Percentiles rank a stretch among this genome's conserved stretches.
These are phyloP conservation scores for Fraxinus excelsior DNA, from an alignment of 257 asterid species.

Conservation along the genomic window DNA sequence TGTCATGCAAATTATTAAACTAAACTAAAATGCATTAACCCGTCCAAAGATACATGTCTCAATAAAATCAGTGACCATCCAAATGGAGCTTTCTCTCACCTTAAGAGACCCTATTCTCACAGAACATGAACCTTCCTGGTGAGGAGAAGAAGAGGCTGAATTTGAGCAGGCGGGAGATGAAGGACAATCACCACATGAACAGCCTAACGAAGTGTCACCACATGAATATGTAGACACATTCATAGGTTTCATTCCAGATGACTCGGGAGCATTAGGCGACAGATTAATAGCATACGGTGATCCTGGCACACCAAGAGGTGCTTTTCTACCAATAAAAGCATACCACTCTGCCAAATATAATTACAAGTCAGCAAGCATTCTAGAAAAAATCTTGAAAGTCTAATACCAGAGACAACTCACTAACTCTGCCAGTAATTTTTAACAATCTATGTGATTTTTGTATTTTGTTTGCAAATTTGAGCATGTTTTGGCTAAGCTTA, in stretches of 20 bases:
- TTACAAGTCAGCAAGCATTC: constrained; percentile 29
- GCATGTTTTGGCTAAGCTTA: background rate
- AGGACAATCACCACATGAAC: constrained; percentile 99
- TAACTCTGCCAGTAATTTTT: background rate
- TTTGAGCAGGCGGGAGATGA: constrained; percentile 66
- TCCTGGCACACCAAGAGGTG: constrained; percentile 76
- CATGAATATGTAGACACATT: constrained; percentile 83
- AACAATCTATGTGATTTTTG: background rate
- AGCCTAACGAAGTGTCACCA: constrained; percentile 87
- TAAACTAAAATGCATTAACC: background rate
- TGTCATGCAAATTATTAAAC: background rate
- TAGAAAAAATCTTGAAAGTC: background rate
- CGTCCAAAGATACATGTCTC: background rate
- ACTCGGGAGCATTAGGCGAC: constrained; percentile 61
- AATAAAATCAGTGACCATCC: constrained; percentile 11
- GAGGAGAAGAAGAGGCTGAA: constrained; percentile 70
- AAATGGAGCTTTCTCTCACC: constrained; percentile 47
- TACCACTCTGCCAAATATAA: constrained; percentile 79
- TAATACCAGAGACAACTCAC: background rate
- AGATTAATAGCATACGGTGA: constrained; percentile 90
- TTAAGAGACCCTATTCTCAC: constrained; percentile 79
- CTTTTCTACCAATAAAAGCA: constrained; percentile 73
- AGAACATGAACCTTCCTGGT: constrained; percentile 69
- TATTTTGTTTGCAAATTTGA: background rate
- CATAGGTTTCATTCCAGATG: constrained; percentile 88